Base-by-base conservation (phyloP, 2,329 filamentous ascomycete species). In the Berkeleyomyces basicola region DNA sequence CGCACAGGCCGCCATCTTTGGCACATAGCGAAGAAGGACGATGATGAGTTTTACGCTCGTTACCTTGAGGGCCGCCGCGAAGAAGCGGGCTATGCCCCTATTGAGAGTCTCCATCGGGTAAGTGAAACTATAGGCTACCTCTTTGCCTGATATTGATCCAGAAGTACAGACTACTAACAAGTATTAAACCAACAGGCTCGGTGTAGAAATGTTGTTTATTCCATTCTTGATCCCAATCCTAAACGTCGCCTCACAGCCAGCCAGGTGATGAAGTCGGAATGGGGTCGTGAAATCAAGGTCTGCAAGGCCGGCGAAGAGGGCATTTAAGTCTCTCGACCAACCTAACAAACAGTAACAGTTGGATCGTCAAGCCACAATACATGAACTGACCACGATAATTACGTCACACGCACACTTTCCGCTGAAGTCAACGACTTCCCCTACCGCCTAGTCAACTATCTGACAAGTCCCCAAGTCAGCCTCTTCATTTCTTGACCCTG, bases 181-280 rank as follows among this genome's bases (percentile, higher is more conserved):
- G 58, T 53, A n/a, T 61, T 42, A 14, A n/a, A 53, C 6, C 10
- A 51, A 14, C 67, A 97, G 92, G 91, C 91, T 68, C 90, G 92
- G 69, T 99, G 93, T 75, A 88, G 93, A 66, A 99, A 99, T 70
- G 93, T 99, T 70, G 96, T 99, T 71, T 99, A 99, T 76, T 97
- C 91, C 31, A 96, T 99, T 67, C 81, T 99, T 55, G 93, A 99
- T 71, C 93, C 93, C 39, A 96, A 96, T 72, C 90, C 93, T 36
- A 83, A 83, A 63, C 87, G 93, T 67, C 89, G 93, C 68, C 92
- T 99, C 72, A 96, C 90, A 39, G 92, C 93, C 64, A 92, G 91
- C 47, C 93, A 99, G 76, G 90, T 97, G 63, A 83, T 99, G 70
- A 96, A 96, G 75, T 97, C 92, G 3, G 93, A 99, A 77, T 99